Evolutionary conservation across 1,284 basidiomycete species (phyloP).

Genomic region (Boletus smithii): DNA sequence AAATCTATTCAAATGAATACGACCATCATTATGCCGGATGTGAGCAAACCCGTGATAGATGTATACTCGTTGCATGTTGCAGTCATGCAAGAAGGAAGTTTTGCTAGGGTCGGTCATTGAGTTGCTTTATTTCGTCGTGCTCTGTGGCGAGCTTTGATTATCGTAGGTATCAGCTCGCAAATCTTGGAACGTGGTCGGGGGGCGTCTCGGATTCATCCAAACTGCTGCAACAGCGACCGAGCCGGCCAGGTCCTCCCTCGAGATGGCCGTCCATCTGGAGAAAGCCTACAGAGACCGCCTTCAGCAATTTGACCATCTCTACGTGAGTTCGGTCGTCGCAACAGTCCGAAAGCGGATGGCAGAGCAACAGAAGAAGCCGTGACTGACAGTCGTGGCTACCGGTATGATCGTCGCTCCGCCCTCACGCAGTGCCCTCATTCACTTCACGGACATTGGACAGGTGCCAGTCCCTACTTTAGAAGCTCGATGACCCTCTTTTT

Average conservation of each 20-base stretch:
- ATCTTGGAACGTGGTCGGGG: slow-evolving; percentile 32
- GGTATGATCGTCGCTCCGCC: slow-evolving; percentile 11
- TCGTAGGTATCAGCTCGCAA: slow-evolving; percentile 26
- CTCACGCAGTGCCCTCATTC: slow-evolving; percentile 2
- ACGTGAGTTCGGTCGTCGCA: slow-evolving; percentile 34
- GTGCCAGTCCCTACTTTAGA: slow-evolving; percentile 20
- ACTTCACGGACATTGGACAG: slow-evolving; percentile 9
- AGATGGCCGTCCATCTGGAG: slow-evolving; percentile 29
- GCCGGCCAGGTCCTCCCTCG: slow-evolving; percentile 25
- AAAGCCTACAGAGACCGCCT: slow-evolving; percentile 31
- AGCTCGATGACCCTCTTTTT: slow-evolving; percentile 3
- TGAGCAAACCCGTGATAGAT: slow-evolving; percentile 28
- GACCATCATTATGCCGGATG: slow-evolving; percentile 32
- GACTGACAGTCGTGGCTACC: slow-evolving; percentile 16
- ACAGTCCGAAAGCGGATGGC: slow-evolving; percentile 35
- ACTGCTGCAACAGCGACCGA: slow-evolving; percentile 23
- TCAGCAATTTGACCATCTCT: slow-evolving; percentile 36
- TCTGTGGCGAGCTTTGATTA: slow-evolving; percentile 6
- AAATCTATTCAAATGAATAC: slow-evolving; percentile 29
- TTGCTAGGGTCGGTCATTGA: slow-evolving; percentile 25
- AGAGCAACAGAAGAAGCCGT: slow-evolving; percentile 33
- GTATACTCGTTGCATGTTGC: slow-evolving; percentile 33
- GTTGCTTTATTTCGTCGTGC: slow-evolving; percentile 8
- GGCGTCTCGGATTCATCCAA: slow-evolving; percentile 29
- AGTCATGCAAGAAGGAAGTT: slow-evolving; percentile 35